Conservation (phyloP, 2,329 filamentous ascomycete species). For the Pseudogymnoascus sp. region DNA sequence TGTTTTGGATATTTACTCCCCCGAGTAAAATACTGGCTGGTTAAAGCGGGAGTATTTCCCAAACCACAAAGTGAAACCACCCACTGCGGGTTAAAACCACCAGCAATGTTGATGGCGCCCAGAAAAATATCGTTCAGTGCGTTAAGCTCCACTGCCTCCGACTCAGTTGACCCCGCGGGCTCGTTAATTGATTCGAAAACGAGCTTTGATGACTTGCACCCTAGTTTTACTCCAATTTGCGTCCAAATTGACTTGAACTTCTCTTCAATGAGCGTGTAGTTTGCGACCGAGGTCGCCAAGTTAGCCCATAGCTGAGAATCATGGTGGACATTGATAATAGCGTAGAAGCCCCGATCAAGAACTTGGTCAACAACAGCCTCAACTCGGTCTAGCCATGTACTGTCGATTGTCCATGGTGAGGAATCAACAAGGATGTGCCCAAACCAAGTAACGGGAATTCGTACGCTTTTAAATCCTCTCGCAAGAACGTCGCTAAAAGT, state of each 20-base stretch:
- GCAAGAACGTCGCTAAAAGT: background rate
- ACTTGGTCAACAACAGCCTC: conserved; percentile 52
- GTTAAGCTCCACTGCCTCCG: conserved; percentile 39
- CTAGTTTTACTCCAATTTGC: conserved; percentile 49
- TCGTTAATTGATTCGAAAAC: conserved; percentile 57
- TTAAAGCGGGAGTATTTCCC: background rate
- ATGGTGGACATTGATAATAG: conserved; percentile 54
- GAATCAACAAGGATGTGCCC: background rate
- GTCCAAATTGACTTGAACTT: conserved; percentile 51
- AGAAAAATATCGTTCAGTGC: background rate
- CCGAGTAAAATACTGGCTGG: background rate
- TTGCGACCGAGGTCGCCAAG: conserved; percentile 39
- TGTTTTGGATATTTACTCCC: background rate
- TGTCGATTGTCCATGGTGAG: conserved; percentile 4
- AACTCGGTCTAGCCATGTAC: conserved; percentile 50
- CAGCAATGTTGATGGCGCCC: background rate
- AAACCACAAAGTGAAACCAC: background rate
- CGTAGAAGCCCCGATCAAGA: conserved; percentile 43
- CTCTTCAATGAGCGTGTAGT: conserved; percentile 48
- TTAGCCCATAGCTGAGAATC: conserved; percentile 56
- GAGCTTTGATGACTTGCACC: conserved; percentile 47
- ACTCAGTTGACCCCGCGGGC: conserved; percentile 45
- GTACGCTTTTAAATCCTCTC: background rate
- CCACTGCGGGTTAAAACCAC: background rate
- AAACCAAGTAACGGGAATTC: background rate